phyloP scores from a whole-genome alignment of 768 basidiomycete species.

The Multifurca ochricompacta region DNA sequence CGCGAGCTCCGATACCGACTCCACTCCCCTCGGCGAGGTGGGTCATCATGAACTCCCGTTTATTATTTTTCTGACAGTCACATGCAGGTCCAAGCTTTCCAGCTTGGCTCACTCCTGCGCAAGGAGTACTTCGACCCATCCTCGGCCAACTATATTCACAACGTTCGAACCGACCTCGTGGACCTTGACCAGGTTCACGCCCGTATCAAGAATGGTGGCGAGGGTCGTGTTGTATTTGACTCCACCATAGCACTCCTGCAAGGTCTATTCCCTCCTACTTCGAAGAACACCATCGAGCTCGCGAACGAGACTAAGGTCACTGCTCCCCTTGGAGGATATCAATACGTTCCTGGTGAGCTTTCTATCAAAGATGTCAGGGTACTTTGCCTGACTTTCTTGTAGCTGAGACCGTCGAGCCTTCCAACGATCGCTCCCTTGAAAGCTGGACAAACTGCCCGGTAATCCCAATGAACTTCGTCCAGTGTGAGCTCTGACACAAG shows the following conservation, averaged over 20 bases:
- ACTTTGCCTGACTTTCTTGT: slow-evolving; percentile 1
- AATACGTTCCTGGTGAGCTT: slow-evolving; percentile 67
- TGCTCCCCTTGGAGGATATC: slow-evolving; percentile 75
- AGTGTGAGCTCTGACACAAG: not conserved
- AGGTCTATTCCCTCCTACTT: slow-evolving; percentile 78
- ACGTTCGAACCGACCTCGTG: slow-evolving; percentile 59
- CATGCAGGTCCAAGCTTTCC: slow-evolving; percentile 54
- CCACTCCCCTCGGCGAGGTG: slow-evolving; percentile 71
- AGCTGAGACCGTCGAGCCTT: slow-evolving; percentile 84
- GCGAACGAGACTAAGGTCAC: slow-evolving; percentile 69
- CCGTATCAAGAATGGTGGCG: slow-evolving; percentile 75
- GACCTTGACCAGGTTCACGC: slow-evolving; percentile 67
- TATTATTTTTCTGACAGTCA: not conserved
- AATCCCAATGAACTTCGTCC: slow-evolving; percentile 18
- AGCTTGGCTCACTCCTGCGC: slow-evolving; percentile 56
- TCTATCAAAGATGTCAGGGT: not conserved
- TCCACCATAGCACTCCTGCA: slow-evolving; percentile 79
- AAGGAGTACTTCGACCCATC: slow-evolving; percentile 55
- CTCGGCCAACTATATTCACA: slow-evolving; percentile 63
- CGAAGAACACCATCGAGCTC: slow-evolving; percentile 61
- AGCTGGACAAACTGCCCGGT: slow-evolving; percentile 65
- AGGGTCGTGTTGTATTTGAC: slow-evolving; percentile 83
- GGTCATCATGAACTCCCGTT: slow-evolving; percentile 20
- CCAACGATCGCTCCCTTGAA: slow-evolving; percentile 76
- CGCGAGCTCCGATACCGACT: slow-evolving; percentile 51